Percentiles rank a stretch among this genome's conserved stretches.
These are phyloP conservation scores for Aspergillus pseudonomiae DNA, from an alignment of 2,329 filamentous ascomycete species.

Conservation along the genomic window DNA sequence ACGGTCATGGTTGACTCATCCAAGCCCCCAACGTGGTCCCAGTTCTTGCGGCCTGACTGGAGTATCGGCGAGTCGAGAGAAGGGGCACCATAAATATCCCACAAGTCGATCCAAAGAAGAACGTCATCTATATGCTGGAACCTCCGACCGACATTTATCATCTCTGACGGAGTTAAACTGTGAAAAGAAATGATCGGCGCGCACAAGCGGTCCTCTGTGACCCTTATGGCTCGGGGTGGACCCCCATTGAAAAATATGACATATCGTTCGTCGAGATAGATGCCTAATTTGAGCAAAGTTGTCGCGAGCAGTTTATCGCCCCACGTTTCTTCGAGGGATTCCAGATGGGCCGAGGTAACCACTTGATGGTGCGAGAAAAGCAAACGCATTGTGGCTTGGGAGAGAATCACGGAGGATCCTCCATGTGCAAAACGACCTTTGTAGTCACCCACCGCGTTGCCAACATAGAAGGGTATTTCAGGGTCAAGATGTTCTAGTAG, in stretches of 20 bases:
- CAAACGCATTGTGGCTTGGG: slow-evolving; percentile 2
- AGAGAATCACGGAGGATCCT: slow-evolving; percentile 7
- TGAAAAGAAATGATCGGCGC: slow-evolving; percentile 8
- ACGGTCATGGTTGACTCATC: slow-evolving; percentile 7
- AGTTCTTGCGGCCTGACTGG: neutral
- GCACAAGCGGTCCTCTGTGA: slow-evolving; percentile 7
- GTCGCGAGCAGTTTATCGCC: slow-evolving; percentile 7
- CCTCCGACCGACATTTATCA: slow-evolving; percentile 5
- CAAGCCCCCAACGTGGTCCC: slow-evolving; percentile 8
- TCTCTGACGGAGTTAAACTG: neutral
- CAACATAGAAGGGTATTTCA: slow-evolving; percentile 1
- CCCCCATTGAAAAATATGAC: slow-evolving; percentile 8
- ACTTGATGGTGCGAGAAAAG: slow-evolving; percentile 5
- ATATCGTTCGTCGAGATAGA: slow-evolving; percentile 7
- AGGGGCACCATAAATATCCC: slow-evolving; percentile 5
- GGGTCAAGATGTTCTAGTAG: slow-evolving; percentile 8
- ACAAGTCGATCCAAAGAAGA: slow-evolving; percentile 8
- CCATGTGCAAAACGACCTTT: slow-evolving; percentile 11
- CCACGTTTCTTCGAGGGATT: slow-evolving; percentile 8
- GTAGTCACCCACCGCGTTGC: slow-evolving; percentile 11
- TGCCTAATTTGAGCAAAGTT: slow-evolving; percentile 4
- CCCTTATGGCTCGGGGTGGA: slow-evolving; percentile 2
- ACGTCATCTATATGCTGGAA: neutral
- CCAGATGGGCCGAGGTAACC: slow-evolving; percentile 3
- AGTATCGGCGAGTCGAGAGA: slow-evolving; percentile 5